phyloP scores from a whole-genome alignment of 2,329 filamentous ascomycete genomes.

The Coleophoma cylindrospora region DNA sequence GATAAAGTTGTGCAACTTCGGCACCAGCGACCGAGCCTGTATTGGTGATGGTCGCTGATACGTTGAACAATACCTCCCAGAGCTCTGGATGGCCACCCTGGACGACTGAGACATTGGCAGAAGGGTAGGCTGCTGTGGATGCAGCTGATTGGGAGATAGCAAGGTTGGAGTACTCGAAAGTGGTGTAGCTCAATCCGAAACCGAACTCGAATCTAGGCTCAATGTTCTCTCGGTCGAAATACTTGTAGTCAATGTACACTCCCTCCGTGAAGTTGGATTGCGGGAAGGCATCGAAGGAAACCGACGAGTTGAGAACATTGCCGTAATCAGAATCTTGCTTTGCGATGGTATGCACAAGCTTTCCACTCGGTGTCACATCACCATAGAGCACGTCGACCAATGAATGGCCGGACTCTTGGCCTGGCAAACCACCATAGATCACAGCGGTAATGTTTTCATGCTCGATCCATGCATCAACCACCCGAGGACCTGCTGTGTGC shows the following conservation, averaged over 20 bases:
- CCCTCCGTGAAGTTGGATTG: constrained; percentile 43
- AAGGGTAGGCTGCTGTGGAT: constrained; percentile 17
- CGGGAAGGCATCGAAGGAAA: constrained; percentile 43
- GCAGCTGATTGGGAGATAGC: constrained; percentile 28
- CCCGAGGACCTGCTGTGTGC: constrained; percentile 56
- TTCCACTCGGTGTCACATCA: constrained; percentile 43
- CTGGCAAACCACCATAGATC: constrained; percentile 53
- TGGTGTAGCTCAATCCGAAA: constrained; percentile 50
- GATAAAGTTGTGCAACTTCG: constrained; percentile 24
- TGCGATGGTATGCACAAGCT: constrained; percentile 51
- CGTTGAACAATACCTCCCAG: constrained; percentile 44
- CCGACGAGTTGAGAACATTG: constrained; percentile 29
- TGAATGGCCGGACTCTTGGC: constrained; percentile 56
- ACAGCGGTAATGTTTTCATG: constrained; percentile 56
- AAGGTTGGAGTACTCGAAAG: constrained; percentile 29
- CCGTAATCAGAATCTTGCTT: constrained; percentile 47
- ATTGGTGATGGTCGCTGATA: constrained; percentile 42
- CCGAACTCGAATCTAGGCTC: constrained; percentile 31
- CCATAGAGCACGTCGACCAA: constrained; percentile 59
- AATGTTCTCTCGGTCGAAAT: constrained; percentile 36
- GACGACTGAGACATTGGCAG: constrained; percentile 49
- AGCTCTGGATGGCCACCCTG: constrained; percentile 47
- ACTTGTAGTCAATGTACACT: constrained; percentile 44
- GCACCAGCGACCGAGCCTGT: constrained; percentile 33
- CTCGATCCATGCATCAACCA: constrained; percentile 50